Evolutionary conservation across 1,284 basidiomycete genomes (phyloP), one percentile per base, ranked within the genome.

Genomic region (Flammula alnicola): DNA sequence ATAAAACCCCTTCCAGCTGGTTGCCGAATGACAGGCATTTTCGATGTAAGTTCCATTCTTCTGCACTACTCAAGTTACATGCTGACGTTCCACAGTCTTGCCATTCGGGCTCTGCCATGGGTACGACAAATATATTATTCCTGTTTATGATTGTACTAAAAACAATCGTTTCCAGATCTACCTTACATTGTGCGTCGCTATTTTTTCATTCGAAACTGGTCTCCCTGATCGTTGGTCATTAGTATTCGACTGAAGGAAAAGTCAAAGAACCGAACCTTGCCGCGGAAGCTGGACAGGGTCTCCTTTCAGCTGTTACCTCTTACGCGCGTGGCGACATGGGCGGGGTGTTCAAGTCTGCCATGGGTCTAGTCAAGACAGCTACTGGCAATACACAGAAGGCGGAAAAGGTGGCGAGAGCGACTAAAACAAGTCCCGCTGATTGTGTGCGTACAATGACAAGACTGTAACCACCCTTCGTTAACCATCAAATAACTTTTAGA

Each of bases 231-330:
- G 25, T 32, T 47, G 9, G 30, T 8, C 22, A 2, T 43, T n/a
- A 88, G 84, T 97, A 96, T 73, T 88, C 91, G 23, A 95, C 93
- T 5, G 91, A 95, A 69, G 94, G 94, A 46, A 95, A 91, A 64
- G 76, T 97, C 68, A 97, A 97, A 69, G 93, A 95, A 64, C 91
- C 93, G 26, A 95, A 95, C 66, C 72, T 93, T 14, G 81, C 83
- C 3, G 78, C 83, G 4, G 90, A 88, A 64, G 89, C 90, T 5
- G 91, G 89, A 5, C 81, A 88, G 63, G 88, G 86, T 8, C 70
- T 93, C 2, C 66, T 93, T 17, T 79, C 76, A 38, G 86, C 88
- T 4, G 79, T 88, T 3, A 69, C 77, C 27, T 84, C 89, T 7
- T 93, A 91, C 60, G 79, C 88, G 14, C 79, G 78, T 5, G 88